Base-by-base conservation (phyloP, 2,329 filamentous ascomycete species). In the Helminthosporium solani region DNA sequence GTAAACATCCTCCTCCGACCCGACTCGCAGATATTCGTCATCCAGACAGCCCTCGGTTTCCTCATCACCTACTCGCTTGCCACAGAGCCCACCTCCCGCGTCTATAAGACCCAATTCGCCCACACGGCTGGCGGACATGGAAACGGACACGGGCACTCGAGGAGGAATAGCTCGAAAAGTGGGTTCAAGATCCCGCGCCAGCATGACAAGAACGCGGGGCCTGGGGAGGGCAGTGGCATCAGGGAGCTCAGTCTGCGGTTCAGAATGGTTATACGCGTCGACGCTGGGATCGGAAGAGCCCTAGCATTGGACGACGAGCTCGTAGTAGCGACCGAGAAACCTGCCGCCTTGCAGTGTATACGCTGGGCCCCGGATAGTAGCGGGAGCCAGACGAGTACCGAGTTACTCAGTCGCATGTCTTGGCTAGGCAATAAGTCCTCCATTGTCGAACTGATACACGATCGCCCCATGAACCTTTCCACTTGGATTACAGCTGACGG, bases 181-280 rank as follows among this genome's bases (percentile, higher is more conserved):
- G 70, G 68, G 18, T 70, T 66, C 54, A 67, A 66, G 49, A 65
- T 73, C 35, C 67, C 66, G 43, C 60, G 64, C 5, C 62, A 64
- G 23, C 66, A 65, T 37, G 68, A 72, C 33, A 58, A 60, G n/a
- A 71, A 72, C 44, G 66, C 63, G 70, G 88, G 88, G 0, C 83
- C 87, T 1, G 91, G 91, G 27, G 94, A 96, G 68, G 88, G 88
- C 8, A 80, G 80, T 39, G 89, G 89, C 3, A 85, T 96, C 40
- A 82, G 84, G 42, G 94, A 99, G 70, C 83, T 95, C 45, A 95
- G 87, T 60, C 80, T 99, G 39, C 87, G 90, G 9, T 99, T 99
- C 71, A 83, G 92, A 46, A 96, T 96, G 88, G 92, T 96, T 12
- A 97, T 99, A 64, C 95, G 95, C 67, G 90, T 99, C 15, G 94